Percentiles rank a stretch among this genome's conserved stretches.
phyloP scores from a whole-genome alignment of 768 basidiomycete species.

The Clavaria fumosa region DNA sequence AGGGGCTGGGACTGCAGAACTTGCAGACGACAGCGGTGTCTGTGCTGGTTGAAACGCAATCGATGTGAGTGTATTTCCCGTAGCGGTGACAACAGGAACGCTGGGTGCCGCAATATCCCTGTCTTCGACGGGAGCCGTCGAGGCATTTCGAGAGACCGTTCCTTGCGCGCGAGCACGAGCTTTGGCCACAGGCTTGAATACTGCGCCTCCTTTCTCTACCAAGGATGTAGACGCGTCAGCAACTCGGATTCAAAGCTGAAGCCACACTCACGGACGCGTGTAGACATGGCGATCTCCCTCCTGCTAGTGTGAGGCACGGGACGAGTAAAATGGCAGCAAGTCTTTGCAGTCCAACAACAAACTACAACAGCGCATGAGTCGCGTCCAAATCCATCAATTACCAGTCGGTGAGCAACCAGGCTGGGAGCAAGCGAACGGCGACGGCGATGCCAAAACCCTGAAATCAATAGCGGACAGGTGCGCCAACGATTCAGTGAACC shows the following conservation, averaged over 20 bases:
- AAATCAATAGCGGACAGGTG: constrained; percentile 47
- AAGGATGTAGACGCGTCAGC: constrained; percentile 8
- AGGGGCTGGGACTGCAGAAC: too few relatives aligned
- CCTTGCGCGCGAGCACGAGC: constrained; percentile 29
- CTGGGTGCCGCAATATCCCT: too few relatives aligned
- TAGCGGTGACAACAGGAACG: too few relatives aligned
- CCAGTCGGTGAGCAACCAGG: constrained; percentile 42
- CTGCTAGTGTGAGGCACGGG: background rate
- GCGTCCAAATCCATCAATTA: constrained; percentile 19
- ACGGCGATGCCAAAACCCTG: constrained; percentile 17
- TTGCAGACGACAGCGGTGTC: too few relatives aligned
- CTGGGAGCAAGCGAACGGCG: constrained; percentile 42
- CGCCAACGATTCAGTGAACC: too few relatives aligned
- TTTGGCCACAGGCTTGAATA: constrained; percentile 56
- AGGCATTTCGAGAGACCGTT: too few relatives aligned
- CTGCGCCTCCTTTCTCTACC: constrained; percentile 53
- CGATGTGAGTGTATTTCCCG: too few relatives aligned
- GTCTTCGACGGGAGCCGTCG: too few relatives aligned
- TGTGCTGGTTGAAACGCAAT: too few relatives aligned
- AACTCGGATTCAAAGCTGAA: background rate
- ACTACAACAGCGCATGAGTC: constrained; percentile 4
- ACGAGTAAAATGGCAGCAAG: too few relatives aligned
- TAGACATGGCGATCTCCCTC: constrained; percentile 24
- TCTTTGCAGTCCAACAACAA: constrained; percentile 11
- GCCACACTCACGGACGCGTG: constrained; percentile 46